Percentiles rank a stretch among this genome's conserved stretches.
phyloP scores from a whole-genome alignment of 805 yeast species.

The Cyberlindnera subsufficiens region DNA sequence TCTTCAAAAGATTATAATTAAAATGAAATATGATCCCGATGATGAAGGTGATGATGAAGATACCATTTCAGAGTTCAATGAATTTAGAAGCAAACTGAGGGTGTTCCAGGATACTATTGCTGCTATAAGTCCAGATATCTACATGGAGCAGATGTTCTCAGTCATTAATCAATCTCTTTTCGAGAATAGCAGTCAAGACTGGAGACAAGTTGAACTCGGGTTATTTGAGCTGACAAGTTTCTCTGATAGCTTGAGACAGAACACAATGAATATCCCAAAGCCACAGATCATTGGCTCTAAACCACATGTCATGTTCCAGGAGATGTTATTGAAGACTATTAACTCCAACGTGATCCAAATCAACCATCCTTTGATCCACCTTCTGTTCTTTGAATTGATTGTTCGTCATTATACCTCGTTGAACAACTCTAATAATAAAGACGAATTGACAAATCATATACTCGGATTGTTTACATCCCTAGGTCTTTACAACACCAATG shows the following conservation, averaged over 20 bases:
- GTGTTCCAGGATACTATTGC: conserved; percentile 81
- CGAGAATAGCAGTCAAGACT: conserved; percentile 34
- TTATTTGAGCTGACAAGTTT: conserved; percentile 73
- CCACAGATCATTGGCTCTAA: conserved; percentile 58
- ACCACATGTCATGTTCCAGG: conserved; percentile 57
- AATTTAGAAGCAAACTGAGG: conserved; percentile 68
- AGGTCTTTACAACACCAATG: conserved; percentile 73
- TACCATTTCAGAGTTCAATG: conserved; percentile 70
- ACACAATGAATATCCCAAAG: conserved; percentile 66
- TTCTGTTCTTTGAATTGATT: conserved; percentile 77
- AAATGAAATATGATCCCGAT: conserved; percentile 78
- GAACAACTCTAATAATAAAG: conserved; percentile 37
- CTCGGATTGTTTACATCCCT: conserved; percentile 74
- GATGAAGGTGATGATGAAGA: conserved; percentile 71
- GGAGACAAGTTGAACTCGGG: conserved; percentile 87
- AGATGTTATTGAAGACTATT: conserved; percentile 48
- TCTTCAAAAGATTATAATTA: conserved; percentile 63
- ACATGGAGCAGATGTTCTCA: conserved; percentile 51
- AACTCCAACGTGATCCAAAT: conserved; percentile 41
- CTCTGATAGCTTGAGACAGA: conserved; percentile 75
- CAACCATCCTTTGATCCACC: conserved; percentile 77
- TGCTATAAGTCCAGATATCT: conserved; percentile 52
- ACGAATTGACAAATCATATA: conserved; percentile 52
- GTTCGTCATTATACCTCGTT: conserved; percentile 71
- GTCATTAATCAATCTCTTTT: conserved; percentile 49